Evolutionary conservation across 2,329 filamentous ascomycete genomes (phyloP), one percentile per base, ranked within the genome.

Genomic region (Microdochium nivale): DNA sequence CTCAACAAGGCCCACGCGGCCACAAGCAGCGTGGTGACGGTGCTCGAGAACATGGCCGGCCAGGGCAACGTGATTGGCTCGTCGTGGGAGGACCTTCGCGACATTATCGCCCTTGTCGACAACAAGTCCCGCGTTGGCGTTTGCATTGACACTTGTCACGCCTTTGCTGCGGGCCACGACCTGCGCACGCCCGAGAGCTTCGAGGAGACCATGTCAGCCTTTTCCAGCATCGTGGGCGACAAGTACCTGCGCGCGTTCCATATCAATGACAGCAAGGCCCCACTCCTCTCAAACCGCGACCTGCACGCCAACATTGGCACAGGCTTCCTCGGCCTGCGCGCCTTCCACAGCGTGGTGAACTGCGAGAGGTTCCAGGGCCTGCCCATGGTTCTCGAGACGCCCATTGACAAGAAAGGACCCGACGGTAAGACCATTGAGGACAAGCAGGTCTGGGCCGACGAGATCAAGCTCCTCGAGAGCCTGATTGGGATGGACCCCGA

Each of bases 221-320:
- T 99, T 60, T 86, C 95, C 58, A 65, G 80, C 10, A 73, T 86
- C 5, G 86, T 99, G 10, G 94, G 94, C 1, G 67, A 86, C 27
- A 70, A 81, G 50, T 96, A 95, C 60, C 79, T 99, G 8, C 84
- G 83, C 54, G 94, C 94, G 0, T 75, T 97, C 52, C 94, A 99
- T 67, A 56, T 99, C 43, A 99, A 99, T 67, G 94, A 99, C 70
- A 95, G 88, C 71, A 99, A 97, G 70, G 90, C 91, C 0, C 92
- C 94, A 0, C 75, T 95, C 27, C 76, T 70, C 43, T 94, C 89
- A 33, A 81, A 90, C 58, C 83, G 91, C 40, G 94, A 99, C 65
- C 72, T 97, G 2, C 94, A 99, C 69, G 90, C 92, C 57, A 97
- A 96, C 65, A 97, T 99, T 56, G 94, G 94, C 25, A 95, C 90